Evolutionary conservation across 306 rosid species (phyloP).

Genomic region (Acmispon strigosus): DNA sequence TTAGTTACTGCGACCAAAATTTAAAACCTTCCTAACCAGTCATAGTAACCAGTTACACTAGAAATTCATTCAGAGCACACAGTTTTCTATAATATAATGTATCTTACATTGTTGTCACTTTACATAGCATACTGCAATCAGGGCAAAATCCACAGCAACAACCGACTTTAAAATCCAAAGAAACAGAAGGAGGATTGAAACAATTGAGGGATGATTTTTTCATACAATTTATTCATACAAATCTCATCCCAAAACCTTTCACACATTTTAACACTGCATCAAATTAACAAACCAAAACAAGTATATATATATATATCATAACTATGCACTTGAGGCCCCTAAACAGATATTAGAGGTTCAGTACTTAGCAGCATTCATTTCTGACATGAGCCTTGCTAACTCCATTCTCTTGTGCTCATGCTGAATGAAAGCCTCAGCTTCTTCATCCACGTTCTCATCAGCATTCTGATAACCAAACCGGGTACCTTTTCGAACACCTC

Average conservation of each 20-base stretch:
- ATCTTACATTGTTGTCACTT: too few relatives aligned
- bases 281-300: neutral
- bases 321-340: neutral
- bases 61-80: neutral
- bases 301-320: neutral
- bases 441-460: slow-evolving; percentile 37
- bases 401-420: slow-evolving; percentile 48
- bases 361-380: neutral
- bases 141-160: neutral
- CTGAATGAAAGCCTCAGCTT: slow-evolving; percentile 56
- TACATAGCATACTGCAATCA: too few relatives aligned
- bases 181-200: neutral
- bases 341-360: neutral
- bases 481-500: neutral
- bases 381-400: slow-evolving; percentile 18
- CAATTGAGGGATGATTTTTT: slow-evolving; percentile 4
- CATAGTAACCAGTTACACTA: neutral
- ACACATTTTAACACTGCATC: neutral
- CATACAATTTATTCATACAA: neutral
- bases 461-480: slow-evolving; percentile 5
- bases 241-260: slow-evolving; percentile 17
- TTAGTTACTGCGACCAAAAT: too few relatives aligned
- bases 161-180: neutral
- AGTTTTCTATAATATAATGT: neutral
- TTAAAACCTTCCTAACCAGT: neutral